A percentile compares a stretch with the other conserved stretches of the same genome.
phyloP scores from a whole-genome alignment of 1,284 basidiomycete genomes.

The Pyrrhoderma lamaoense region DNA sequence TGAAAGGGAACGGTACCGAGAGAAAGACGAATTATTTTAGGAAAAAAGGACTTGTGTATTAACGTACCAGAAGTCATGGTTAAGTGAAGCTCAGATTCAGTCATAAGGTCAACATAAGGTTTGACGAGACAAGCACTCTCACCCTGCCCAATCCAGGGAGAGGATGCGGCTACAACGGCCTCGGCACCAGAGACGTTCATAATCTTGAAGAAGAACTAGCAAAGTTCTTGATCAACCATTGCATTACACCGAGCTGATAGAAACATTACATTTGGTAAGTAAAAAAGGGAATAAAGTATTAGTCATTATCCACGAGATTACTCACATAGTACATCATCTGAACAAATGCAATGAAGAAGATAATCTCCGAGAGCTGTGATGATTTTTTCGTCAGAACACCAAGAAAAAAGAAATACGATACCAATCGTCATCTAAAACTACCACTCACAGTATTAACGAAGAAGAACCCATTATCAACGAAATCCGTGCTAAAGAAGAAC shows the following conservation, averaged over 20 bases:
- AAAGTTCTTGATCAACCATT: conserved; percentile 80
- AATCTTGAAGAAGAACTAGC: conserved; percentile 89
- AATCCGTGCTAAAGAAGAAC: conserved; percentile 73
- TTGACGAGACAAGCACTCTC: conserved; percentile 80
- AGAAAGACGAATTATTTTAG: background rate
- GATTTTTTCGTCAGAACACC: background rate
- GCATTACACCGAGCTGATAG: conserved; percentile 69
- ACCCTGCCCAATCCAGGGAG: conserved; percentile 87
- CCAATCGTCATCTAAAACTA: conserved; percentile 3
- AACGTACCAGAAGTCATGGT: conserved; percentile 78
- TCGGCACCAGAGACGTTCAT: conserved; percentile 86
- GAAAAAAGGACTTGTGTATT: background rate
- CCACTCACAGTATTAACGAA: conserved; percentile 64
- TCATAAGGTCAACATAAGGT: conserved; percentile 86
- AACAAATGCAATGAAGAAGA: conserved; percentile 84
- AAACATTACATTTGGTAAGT: background rate
- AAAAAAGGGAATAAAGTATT: too few species aligned
- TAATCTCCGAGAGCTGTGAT: conserved; percentile 71
- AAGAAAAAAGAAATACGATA: conserved; percentile 9
- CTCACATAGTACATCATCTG: conserved; percentile 76
- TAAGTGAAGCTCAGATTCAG: conserved; percentile 82
- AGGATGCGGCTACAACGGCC: conserved; percentile 85
- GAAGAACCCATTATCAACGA: conserved; percentile 65
- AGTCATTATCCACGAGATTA: background rate
- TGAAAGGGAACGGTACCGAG: too few species aligned